These are phyloP conservation scores for Plantago major DNA, from an alignment of 257 asterid species.

Conservation along the genomic window DNA sequence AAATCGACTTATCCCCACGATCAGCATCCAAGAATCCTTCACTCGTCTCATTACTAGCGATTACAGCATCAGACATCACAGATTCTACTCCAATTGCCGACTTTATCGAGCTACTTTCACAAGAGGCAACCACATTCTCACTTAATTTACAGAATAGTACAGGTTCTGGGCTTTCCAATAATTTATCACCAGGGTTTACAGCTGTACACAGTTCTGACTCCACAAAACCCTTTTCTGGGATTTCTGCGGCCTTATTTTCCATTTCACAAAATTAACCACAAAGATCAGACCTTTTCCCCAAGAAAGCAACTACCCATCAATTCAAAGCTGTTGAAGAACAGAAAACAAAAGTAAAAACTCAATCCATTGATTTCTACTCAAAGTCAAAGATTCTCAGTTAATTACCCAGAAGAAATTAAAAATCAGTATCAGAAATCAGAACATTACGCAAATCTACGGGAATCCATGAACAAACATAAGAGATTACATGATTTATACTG, in stretches of 20 bases:
- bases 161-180: constrained; percentile 20
- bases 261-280: constrained; percentile 22
- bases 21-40: constrained; percentile 16
- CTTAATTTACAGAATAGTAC: too few relatives aligned
- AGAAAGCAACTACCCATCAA: too few relatives aligned
- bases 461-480: neutral
- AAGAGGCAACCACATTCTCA: too few relatives aligned
- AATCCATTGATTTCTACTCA: too few relatives aligned
- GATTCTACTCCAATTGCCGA: constrained; percentile 12
- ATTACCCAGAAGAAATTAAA: too few relatives aligned
- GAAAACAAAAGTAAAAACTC: neutral
- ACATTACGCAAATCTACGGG: too few relatives aligned
- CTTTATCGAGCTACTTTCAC: neutral
- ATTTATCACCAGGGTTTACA: constrained; percentile 26
- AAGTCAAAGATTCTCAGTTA: neutral
- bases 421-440: neutral
- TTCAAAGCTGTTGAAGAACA: neutral
- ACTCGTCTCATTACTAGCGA: constrained; percentile 16
- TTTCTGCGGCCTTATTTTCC: constrained; percentile 36
- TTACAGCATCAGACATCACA: constrained; percentile 22
- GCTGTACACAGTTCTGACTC: constrained; percentile 18
- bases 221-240: constrained; percentile 34
- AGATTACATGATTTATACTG: too few relatives aligned
- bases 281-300: neutral
- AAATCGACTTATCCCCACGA: constrained; percentile 13